Conservation (phyloP, 1,139 yeast genomes). For the Sugiyamaella xylanicola region DNA sequence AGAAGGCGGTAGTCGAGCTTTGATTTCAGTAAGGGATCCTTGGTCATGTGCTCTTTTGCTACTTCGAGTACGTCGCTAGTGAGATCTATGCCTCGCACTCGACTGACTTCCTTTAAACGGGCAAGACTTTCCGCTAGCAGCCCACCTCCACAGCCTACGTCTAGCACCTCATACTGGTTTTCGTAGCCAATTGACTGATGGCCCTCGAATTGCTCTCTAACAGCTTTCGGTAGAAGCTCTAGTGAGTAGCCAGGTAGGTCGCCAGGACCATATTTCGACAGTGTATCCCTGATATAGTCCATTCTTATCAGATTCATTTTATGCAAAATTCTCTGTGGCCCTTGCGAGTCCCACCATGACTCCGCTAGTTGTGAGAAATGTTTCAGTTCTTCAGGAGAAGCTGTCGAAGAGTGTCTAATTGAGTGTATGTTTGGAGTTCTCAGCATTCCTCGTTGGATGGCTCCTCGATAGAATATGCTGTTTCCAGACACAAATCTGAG, state of each 20-base stretch:
- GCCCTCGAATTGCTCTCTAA: constrained; percentile 49
- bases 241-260: constrained; percentile 76
- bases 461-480: too few species aligned
- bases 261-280: constrained; percentile 48
- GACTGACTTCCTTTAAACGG: constrained; percentile 54
- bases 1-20: constrained; percentile 62
- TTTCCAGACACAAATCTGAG: too few species aligned
- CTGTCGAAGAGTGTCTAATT: constrained; percentile 26
- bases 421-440: too few species aligned
- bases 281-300: constrained; percentile 75
- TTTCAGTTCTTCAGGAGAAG: constrained; percentile 55
- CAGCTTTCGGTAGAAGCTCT: constrained; percentile 62
- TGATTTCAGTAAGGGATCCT: constrained; percentile 61
- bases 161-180: constrained; percentile 58
- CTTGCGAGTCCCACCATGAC: constrained; percentile 95
- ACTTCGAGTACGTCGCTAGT: constrained; percentile 80
- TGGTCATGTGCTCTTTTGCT: constrained; percentile 65
- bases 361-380: constrained; percentile 87
- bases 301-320: constrained; percentile 88
- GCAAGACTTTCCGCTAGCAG: constrained; percentile 85
- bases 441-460: too few species aligned
- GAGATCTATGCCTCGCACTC: constrained; percentile 81
- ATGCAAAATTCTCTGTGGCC: constrained; percentile 90
- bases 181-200: constrained; percentile 44
- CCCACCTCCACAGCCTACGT: constrained; percentile 98